Conservation (phyloP, 148 eudicot species). For the Amaranthus cruentus region DNA sequence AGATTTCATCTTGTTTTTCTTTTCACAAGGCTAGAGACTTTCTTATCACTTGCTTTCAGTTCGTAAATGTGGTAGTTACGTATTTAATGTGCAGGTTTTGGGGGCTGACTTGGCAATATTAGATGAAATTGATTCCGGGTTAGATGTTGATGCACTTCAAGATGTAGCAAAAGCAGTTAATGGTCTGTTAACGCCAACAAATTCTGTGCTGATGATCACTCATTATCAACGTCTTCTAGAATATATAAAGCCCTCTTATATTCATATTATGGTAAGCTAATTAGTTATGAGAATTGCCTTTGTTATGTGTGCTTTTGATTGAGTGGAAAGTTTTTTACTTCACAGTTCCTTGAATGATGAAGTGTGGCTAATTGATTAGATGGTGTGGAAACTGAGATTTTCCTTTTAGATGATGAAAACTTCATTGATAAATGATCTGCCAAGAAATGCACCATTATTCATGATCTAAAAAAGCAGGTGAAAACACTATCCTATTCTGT, state of each 20-base stretch:
- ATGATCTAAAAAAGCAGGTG: too few species aligned
- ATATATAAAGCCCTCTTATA: conserved; percentile 64
- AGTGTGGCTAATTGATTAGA: not conserved
- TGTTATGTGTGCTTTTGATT: not conserved
- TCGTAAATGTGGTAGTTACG: not conserved
- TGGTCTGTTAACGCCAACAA: conserved; percentile 61
- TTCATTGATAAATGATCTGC: not conserved
- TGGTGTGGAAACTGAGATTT: not conserved
- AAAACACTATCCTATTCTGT: too few species aligned
- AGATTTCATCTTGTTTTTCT: not conserved
- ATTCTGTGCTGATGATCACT: conserved; percentile 91
- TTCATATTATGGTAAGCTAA: conserved; percentile 82
- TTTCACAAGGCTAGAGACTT: not conserved
- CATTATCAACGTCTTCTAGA: conserved; percentile 88
- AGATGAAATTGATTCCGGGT: conserved; percentile 96
- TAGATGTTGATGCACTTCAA: conserved; percentile 95
- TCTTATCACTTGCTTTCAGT: not conserved
- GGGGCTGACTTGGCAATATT: conserved; percentile 92
- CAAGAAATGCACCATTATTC: not conserved
- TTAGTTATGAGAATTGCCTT: not conserved
- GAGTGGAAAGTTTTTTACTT: not conserved
- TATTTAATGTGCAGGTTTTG: conserved; percentile 51
- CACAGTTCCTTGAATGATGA: not conserved
- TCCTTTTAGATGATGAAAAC: not conserved
- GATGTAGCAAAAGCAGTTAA: conserved; percentile 94